Evolutionary conservation across 2,329 filamentous ascomycete genomes (phyloP).

Genomic region (Fusarium lateritium): DNA sequence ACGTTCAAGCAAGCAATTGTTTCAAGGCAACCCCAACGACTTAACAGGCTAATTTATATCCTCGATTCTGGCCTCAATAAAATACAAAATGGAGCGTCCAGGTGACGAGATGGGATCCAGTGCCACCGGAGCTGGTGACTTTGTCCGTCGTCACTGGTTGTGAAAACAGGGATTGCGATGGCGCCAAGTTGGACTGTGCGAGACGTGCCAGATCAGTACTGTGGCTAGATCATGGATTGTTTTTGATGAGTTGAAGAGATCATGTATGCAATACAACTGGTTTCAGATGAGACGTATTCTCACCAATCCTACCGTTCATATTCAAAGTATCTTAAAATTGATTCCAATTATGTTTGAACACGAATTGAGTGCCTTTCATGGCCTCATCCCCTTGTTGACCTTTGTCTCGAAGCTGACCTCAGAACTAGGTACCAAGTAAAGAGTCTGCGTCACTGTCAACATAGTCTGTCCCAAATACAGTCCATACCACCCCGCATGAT

Average conservation of each 20-base stretch:
- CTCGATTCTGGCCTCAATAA: slow-evolving; percentile 18
- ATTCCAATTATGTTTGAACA: background rate
- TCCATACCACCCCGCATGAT: slow-evolving; percentile 49
- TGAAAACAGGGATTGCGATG: slow-evolving; percentile 50
- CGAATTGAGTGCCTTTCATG: slow-evolving; percentile 41
- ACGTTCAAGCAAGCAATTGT: background rate
- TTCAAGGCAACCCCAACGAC: slow-evolving; percentile 6
- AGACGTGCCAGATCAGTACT: slow-evolving; percentile 39
- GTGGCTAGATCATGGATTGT: slow-evolving; percentile 31
- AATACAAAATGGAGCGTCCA: slow-evolving; percentile 35
- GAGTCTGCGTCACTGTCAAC: slow-evolving; percentile 29
- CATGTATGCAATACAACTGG: background rate
- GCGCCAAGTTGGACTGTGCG: slow-evolving; percentile 46
- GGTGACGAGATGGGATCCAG: slow-evolving; percentile 40
- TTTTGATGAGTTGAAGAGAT: slow-evolving; percentile 14
- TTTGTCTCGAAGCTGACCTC: slow-evolving; percentile 23
- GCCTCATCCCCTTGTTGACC: slow-evolving; percentile 21
- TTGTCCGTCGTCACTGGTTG: slow-evolving; percentile 46
- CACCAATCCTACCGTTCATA: background rate
- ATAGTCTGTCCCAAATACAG: slow-evolving; percentile 38
- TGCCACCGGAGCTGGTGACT: slow-evolving; percentile 46
- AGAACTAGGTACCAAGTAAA: slow-evolving; percentile 12
- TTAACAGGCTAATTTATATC: slow-evolving; percentile 32
- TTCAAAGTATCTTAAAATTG: background rate
- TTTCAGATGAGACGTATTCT: slow-evolving; percentile 5